phyloP scores from a whole-genome alignment of 805 yeast genomes.

The Candida sanyiensis region DNA sequence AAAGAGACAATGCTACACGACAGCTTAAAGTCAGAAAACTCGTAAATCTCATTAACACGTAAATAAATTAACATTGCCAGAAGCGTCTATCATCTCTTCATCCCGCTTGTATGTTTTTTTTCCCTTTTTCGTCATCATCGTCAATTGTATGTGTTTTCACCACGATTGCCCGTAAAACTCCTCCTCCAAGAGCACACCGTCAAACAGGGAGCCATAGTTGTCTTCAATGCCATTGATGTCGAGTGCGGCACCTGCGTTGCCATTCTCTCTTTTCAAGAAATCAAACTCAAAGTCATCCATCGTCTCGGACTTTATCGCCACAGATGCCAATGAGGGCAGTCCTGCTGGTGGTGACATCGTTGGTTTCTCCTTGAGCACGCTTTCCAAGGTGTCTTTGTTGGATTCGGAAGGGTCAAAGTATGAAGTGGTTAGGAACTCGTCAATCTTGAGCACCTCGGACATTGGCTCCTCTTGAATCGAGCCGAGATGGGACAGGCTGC shows the following conservation, averaged over 20 bases:
- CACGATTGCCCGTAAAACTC: slow-evolving; percentile 13
- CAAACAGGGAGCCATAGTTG: slow-evolving; percentile 16
- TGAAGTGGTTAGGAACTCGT: slow-evolving; percentile 22
- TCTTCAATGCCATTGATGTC: slow-evolving; percentile 8
- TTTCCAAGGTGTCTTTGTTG: slow-evolving; percentile 1
- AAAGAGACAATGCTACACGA: not conserved
- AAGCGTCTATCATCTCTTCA: not conserved
- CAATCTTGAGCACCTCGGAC: slow-evolving; percentile 16
- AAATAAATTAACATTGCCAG: slow-evolving; percentile 1
- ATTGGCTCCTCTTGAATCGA: slow-evolving; percentile 23
- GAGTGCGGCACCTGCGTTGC: not conserved
- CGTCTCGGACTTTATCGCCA: slow-evolving; percentile 6
- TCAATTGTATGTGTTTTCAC: slow-evolving; percentile 19
- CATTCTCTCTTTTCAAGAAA: slow-evolving; percentile 20
- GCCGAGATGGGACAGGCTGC: slow-evolving; percentile 13
- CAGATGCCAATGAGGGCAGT: no score
- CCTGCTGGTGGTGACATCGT: slow-evolving; percentile 1
- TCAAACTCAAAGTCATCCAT: slow-evolving; percentile 22
- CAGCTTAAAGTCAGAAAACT: slow-evolving; percentile 1
- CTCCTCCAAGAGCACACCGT: slow-evolving; percentile 9
- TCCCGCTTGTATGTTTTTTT: not conserved
- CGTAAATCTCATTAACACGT: slow-evolving; percentile 4
- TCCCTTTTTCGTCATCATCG: not conserved
- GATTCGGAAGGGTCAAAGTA: slow-evolving; percentile 16
- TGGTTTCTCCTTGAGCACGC: slow-evolving; percentile 5